These are phyloP conservation scores for Ascoidea rubescens DNA, from an alignment of 805 yeast species.

Conservation along the genomic window DNA sequence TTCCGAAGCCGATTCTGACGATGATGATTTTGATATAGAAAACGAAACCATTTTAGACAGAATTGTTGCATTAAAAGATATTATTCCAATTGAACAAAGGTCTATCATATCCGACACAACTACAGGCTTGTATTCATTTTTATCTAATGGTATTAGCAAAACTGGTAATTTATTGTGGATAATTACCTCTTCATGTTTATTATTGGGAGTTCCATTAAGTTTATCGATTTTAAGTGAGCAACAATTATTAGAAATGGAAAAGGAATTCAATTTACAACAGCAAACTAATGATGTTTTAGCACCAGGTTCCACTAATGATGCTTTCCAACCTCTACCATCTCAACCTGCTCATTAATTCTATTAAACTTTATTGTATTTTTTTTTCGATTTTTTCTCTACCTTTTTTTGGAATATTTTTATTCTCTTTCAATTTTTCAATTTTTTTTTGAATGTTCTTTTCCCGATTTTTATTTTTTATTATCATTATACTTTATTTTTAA, in stretches of 20 bases:
- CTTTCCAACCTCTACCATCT: not conserved
- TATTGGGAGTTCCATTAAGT: conserved; percentile 87
- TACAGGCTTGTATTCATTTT: conserved; percentile 22
- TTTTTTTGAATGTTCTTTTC: too few relatives aligned
- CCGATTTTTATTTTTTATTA: too few relatives aligned
- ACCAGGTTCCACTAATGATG: conserved; percentile 33
- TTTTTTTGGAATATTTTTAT: too few relatives aligned
- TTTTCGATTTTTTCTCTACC: not conserved
- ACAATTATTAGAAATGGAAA: conserved; percentile 88
- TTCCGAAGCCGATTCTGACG: conserved; percentile 35
- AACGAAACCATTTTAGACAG: conserved; percentile 81
- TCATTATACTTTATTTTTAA: too few relatives aligned
- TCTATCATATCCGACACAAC: conserved; percentile 23
- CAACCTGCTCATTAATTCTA: not conserved
- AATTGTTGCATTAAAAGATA: conserved; percentile 81
- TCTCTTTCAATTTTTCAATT: too few relatives aligned
- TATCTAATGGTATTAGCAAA: conserved; percentile 34
- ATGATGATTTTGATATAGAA: conserved; percentile 62
- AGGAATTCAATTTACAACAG: conserved; percentile 73
- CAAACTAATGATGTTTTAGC: conserved; percentile 65
- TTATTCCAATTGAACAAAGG: conserved; percentile 82
- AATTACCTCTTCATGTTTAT: conserved; percentile 65
- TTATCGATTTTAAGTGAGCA: conserved; percentile 84
- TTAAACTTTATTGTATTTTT: not conserved
- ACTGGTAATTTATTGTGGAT: conserved; percentile 79